phyloP scores from a whole-genome alignment of 257 asterid species.

The Plantago major region DNA sequence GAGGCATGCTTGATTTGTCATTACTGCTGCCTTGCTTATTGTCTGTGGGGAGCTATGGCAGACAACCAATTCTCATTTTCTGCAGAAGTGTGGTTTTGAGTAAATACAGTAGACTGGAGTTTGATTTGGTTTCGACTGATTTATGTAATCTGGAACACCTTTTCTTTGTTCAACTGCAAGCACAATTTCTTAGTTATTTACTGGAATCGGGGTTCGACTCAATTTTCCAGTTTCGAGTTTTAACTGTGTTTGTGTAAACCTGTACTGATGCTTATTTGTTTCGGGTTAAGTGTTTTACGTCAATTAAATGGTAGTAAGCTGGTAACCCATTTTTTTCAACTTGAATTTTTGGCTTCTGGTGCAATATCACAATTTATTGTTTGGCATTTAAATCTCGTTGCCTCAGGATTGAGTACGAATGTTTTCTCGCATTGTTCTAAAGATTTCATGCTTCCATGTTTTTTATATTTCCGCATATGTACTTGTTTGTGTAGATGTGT shows the following conservation, averaged over 20 bases:
- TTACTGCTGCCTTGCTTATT: neutral
- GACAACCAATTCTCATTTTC: neutral
- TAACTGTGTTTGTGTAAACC: neutral
- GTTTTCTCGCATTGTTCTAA: too few relatives aligned
- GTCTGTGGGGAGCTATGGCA: neutral
- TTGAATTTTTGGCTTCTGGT: too few relatives aligned
- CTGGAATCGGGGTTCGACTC: neutral
- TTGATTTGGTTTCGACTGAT: neutral
- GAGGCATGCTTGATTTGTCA: neutral
- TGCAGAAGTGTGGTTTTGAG: neutral
- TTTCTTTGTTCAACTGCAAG: neutral
- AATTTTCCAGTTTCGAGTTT: neutral
- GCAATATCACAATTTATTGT: too few relatives aligned
- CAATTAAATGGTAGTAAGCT: too few relatives aligned
- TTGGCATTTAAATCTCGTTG: too few relatives aligned
- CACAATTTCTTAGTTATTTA: neutral
- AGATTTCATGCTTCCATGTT: too few relatives aligned
- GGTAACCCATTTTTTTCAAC: too few relatives aligned
- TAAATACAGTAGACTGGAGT: constrained; percentile 3
- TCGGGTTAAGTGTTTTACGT: too few relatives aligned
- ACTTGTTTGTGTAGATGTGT: too few relatives aligned
- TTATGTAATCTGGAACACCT: neutral
- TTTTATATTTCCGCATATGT: too few relatives aligned
- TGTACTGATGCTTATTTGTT: too few relatives aligned
- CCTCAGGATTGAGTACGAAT: too few relatives aligned